Evolutionary conservation across 139 green algal species (phyloP), one percentile per base, ranked within the genome.

Genomic region (Nannochloris sp.): DNA sequence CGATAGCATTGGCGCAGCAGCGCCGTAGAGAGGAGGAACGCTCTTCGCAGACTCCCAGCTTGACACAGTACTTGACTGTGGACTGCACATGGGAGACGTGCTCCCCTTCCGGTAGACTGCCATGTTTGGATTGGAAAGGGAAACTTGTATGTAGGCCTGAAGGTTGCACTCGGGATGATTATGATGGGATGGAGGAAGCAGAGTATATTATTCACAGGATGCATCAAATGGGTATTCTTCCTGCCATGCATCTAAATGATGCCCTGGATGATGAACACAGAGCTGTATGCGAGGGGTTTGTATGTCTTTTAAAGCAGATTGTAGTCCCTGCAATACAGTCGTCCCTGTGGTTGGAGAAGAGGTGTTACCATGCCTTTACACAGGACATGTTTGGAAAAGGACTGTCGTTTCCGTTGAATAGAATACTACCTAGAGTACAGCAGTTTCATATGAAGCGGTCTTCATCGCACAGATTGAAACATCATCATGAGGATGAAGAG

Each of bases 71-170:
- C 46, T 10, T 1, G 46, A 25, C 18, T 53, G 46, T 53, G 15
- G 61, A 75, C 1, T 75, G 68, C n/a, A 29, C 18, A n/a, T 51
- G 60, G 15, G 44, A 31, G 11, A 54, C 36, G 12, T 62, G 61
- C 3, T 59, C 48, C 21, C 68, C 68, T 37, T 69, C 68, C 9
- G 53, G 54, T 4, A 62, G 70, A 66, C 9, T 75, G 25, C 68
- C 68, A 0, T 61, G 51, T n/a, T 19, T 75, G n/a, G 68, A 75
- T 53, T 53, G 46, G 46, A 53, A 53, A 53, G 46, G 46, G 11
- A 53, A 10, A 53, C 15, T 53, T 10, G 15, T 53, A 53, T 53
- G 46, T 24, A 53, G 34, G 8, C 8, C 46, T 19, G 46, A 53
- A 18, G 2, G 34, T 53, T 19, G n/a, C 46, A 53, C 23, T 19